Percentiles rank a stretch among this genome's conserved stretches.
Conservation (phyloP, 2,329 filamentous ascomycete species). For the Canariomyces notabilis region DNA sequence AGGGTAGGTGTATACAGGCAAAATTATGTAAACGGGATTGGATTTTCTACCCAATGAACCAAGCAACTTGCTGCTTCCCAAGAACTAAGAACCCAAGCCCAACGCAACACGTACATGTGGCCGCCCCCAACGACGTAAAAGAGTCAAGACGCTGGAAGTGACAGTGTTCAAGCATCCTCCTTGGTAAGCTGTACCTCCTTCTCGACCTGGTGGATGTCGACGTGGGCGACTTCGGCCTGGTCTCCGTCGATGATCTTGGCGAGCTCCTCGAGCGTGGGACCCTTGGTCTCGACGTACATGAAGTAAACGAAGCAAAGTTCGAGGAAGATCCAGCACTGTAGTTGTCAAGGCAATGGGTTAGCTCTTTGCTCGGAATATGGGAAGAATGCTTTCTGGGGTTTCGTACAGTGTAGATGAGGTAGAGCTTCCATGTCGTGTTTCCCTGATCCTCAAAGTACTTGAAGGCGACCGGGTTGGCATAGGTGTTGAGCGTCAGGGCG, state of each 20-base stretch:
- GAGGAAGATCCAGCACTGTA: constrained; percentile 47
- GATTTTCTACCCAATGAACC: constrained; percentile 4
- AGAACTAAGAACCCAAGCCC: no score
- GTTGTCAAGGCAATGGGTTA: background rate
- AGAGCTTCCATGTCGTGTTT: constrained; percentile 54
- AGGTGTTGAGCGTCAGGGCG: constrained; percentile 49
- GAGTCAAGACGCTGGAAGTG: background rate
- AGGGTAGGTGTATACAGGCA: no score
- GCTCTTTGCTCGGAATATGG: background rate
- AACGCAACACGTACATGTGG: no score
- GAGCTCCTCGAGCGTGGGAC: constrained; percentile 61
- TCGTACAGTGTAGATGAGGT: constrained; percentile 52
- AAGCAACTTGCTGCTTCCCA: background rate
- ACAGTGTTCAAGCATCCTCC: constrained; percentile 12
- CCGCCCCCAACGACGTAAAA: no score
- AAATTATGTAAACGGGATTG: no score
- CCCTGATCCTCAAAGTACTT: constrained; percentile 37
- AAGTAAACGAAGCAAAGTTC: constrained; percentile 53
- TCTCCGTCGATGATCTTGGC: constrained; percentile 63
- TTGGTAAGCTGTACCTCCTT: constrained; percentile 34
- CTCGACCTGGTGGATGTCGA: constrained; percentile 43
- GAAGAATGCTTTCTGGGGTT: constrained; percentile 20
- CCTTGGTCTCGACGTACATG: constrained; percentile 56
- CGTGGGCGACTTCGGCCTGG: constrained; percentile 42
- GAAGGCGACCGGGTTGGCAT: constrained; percentile 52